These are phyloP conservation scores for Phytophthora macrochlamydospora DNA, from an alignment of 352 stramenopile species.

Conservation along the genomic window DNA sequence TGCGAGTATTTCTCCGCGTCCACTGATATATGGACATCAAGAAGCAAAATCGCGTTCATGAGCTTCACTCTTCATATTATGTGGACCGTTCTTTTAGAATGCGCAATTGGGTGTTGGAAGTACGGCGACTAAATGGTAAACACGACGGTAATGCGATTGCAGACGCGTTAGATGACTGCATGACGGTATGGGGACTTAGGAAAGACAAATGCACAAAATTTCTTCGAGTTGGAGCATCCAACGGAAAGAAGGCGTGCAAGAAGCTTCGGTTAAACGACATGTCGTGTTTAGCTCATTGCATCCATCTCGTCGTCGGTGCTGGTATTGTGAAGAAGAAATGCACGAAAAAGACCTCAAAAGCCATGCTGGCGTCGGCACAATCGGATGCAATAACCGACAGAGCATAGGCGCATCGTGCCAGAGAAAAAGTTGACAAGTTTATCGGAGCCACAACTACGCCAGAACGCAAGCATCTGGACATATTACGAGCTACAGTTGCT, in stretches of 20 bases:
- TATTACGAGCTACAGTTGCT: neutral
- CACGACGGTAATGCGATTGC: neutral
- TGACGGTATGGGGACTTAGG: neutral
- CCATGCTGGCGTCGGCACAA: neutral
- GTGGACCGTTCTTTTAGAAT: neutral
- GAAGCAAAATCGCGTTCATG: neutral
- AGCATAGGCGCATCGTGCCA: neutral
- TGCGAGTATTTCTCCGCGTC: neutral
- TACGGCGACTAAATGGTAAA: neutral
- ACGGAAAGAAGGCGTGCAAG: neutral
- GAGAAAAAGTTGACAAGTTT: slow-evolving; percentile 2
- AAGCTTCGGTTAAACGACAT: neutral
- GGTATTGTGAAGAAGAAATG: slow-evolving; percentile 9
- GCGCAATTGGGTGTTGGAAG: neutral
- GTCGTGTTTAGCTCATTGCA: neutral
- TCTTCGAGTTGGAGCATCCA: neutral
- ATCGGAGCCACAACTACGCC: neutral
- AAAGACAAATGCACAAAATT: neutral
- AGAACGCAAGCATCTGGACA: neutral
- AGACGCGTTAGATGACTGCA: neutral
- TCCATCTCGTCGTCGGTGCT: slow-evolving; percentile 3
- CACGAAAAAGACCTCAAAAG: neutral
- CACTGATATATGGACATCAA: neutral
- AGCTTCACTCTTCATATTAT: neutral
- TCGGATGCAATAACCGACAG: neutral